A percentile compares a stretch with the other conserved stretches of the same genome.
Conservation (phyloP, 2,329 filamentous ascomycete species). For the Beauveria pseudobassiana region DNA sequence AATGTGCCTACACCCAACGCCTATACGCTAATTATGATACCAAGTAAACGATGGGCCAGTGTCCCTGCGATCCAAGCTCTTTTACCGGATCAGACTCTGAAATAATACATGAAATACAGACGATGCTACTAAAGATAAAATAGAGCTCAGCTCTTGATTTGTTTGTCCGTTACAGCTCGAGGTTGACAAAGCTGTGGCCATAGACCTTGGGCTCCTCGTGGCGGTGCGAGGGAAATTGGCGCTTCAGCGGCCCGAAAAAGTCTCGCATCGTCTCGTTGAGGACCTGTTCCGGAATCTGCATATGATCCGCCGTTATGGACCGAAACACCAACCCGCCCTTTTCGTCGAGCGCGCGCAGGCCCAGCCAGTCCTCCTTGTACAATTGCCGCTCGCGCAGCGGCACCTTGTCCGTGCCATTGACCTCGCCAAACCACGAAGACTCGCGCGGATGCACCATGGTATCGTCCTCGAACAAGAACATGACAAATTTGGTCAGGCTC, state of each 20-base stretch:
- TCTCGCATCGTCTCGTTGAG: constrained; percentile 58
- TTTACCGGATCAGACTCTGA: neutral
- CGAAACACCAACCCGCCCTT: constrained; percentile 73
- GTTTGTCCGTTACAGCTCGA: neutral
- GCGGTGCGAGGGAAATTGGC: constrained; percentile 23
- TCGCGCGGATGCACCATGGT: constrained; percentile 83
- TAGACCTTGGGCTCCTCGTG: constrained; percentile 14
- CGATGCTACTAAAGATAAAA: neutral
- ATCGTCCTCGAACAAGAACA: constrained; percentile 88
- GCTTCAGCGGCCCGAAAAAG: constrained; percentile 53
- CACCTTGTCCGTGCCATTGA: constrained; percentile 63
- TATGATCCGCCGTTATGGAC: constrained; percentile 69
- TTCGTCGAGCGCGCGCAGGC: constrained; percentile 69
- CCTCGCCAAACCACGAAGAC: constrained; percentile 83
- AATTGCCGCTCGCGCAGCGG: constrained; percentile 61
- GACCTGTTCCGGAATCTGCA: constrained; percentile 63
- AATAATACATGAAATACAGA: neutral
- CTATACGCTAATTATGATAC: constrained; percentile 1
- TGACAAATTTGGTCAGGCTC: constrained; percentile 67
- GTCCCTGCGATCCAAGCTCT: neutral
- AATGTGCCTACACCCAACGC: neutral
- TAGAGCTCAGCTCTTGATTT: neutral
- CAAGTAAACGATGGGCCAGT: neutral
- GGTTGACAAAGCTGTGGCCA: neutral
- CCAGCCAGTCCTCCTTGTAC: constrained; percentile 91